Conservation (phyloP, 176 grass and related monocot genomes). For the Canna indica region DNA sequence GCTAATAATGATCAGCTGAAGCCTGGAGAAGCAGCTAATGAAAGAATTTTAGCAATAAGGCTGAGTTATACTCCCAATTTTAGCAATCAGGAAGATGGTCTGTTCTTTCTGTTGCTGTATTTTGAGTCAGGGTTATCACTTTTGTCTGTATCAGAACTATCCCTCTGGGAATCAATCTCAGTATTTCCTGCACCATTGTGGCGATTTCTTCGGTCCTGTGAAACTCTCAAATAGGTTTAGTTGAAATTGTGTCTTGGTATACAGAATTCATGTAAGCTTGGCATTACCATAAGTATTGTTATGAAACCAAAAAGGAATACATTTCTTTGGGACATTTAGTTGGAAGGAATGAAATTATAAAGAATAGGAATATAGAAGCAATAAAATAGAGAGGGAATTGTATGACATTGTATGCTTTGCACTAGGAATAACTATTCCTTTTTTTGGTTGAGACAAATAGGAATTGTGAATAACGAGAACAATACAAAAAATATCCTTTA, state of each 20-base stretch:
- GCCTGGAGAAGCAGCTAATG: neutral
- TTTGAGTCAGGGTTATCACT: conserved; percentile 67
- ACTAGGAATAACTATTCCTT: no score
- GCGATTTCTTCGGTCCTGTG: conserved; percentile 55
- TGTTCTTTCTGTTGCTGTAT: conserved; percentile 32
- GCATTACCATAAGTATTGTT: no score
- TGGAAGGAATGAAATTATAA: no score
- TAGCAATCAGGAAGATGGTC: conserved; percentile 29
- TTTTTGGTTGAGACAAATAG: no score
- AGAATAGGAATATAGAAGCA: no score
- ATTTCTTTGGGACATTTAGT: neutral
- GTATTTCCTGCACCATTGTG: conserved; percentile 38
- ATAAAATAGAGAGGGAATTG: no score
- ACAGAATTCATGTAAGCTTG: neutral
- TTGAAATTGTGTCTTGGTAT: neutral
- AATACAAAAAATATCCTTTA: no score
- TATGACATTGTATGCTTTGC: no score
- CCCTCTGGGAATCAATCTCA: conserved; percentile 62
- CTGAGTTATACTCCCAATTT: neutral
- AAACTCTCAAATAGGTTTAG: conserved; percentile 4
- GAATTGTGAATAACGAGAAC: no score
- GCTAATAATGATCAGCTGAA: neutral
- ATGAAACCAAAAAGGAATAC: neutral
- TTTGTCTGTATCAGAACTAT: conserved; percentile 73
- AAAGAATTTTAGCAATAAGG: neutral